A percentile compares a stretch with the other conserved stretches of the same genome.
These are phyloP conservation scores for Epicoccum sorghinum DNA, from an alignment of 2,329 filamentous ascomycete species.

Conservation along the genomic window DNA sequence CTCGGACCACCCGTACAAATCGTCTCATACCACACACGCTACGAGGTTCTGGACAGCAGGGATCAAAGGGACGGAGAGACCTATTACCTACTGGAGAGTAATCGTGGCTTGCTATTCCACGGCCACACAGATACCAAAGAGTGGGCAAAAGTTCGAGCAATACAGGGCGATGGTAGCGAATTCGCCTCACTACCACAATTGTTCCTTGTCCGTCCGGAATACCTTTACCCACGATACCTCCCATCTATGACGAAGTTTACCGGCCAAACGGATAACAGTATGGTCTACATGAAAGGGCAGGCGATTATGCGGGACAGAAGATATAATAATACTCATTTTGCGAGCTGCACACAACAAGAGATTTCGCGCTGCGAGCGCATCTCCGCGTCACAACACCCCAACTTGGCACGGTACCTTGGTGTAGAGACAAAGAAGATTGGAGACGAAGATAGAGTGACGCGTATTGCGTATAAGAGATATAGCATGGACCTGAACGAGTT, in stretches of 20 bases:
- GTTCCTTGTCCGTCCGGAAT: background rate
- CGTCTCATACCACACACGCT: background rate
- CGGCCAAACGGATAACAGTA: background rate
- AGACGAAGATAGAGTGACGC: background rate
- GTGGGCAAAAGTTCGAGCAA: background rate
- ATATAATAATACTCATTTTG: background rate
- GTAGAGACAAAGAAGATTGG: background rate
- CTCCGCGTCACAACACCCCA: background rate
- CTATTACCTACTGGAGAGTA: background rate
- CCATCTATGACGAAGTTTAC: background rate
- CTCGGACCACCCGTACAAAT: background rate
- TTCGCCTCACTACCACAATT: background rate
- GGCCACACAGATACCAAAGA: background rate
- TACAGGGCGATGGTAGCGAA: background rate
- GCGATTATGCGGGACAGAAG: background rate
- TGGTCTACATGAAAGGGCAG: conserved; percentile 6
- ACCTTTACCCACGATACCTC: background rate
- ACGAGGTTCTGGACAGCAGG: background rate
- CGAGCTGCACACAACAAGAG: background rate
- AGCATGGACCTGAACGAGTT: conserved; percentile 4
- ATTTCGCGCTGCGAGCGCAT: background rate
- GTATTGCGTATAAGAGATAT: conserved; percentile 13
- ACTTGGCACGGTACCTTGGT: conserved; percentile 11
- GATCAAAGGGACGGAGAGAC: background rate
- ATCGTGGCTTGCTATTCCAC: background rate